Evolutionary conservation across 2,329 filamentous ascomycete genomes (phyloP), one percentile per base, ranked within the genome.

Genomic region (Cladosporium phlei): DNA sequence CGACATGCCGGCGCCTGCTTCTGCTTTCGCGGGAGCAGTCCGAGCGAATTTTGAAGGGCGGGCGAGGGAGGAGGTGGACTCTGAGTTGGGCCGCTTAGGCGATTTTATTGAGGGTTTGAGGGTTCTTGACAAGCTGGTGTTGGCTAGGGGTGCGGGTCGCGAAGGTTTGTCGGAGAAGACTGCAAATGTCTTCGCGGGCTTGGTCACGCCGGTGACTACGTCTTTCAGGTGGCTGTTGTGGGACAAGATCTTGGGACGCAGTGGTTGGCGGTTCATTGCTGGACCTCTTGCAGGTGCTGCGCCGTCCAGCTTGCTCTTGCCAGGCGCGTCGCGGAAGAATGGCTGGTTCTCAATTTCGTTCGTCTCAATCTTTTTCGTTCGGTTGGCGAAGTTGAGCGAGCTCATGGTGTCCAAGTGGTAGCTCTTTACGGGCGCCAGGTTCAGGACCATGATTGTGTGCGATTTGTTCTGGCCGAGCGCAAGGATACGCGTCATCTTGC

Each of bases 381-480:
- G 80, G 67, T 98, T 97, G 38, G 93, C 93, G 62, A 98, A 98
- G 59, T 93, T 86, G 14, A 98, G 76, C 0, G 93, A 98, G 67
- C 98, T 98, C 61, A 98, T 93, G 0, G 91, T 96, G 66, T 98
- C 93, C 59, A 93, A 98, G 68, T 98, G 93, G 5, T 87, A 86
- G 61, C 93, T 97, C 1, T 89, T 96, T 10, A 47, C 44, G 1
- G 93, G 93, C 58, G 90, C 96, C 46, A 98, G 87, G 60, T 93
- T 98, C 17, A 98, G 93, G 65, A 98, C 97, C 93, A 98, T 98
- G 65, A 98, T 93, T 0, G 93, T 98, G 69, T 89, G 93, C 76
- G 93, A 98, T 28, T 47, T 47, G 68, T 98, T 98, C 4, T 93
- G 93, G 24, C 93, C 93, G 0, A 98, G 79, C 0, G 91, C 95